Evolutionary conservation across 2,329 filamentous ascomycete genomes (phyloP), one percentile per base, ranked within the genome.

Genomic region (Amphichorda felina): DNA sequence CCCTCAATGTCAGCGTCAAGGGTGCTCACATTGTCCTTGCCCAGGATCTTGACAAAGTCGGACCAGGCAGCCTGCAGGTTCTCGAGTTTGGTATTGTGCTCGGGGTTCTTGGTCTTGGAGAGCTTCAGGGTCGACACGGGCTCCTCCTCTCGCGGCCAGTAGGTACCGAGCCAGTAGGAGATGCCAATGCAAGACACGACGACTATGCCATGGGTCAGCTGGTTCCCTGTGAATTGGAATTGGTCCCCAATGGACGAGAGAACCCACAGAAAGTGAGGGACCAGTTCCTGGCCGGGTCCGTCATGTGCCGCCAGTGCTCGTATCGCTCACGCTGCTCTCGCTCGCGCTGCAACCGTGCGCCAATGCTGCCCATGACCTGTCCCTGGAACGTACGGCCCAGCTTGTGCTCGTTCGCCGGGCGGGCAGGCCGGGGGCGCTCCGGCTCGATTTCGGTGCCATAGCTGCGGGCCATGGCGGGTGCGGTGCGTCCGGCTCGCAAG

Each of bases 21-120:
- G 11, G 77, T 82, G 54, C 71, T 78, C 38, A 82, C 75, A 45
- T 80, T 67, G 11, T 78, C 73, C 50, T 69, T 64, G 43, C 78
- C 78, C 4, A 82, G 67, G 33, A 82, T 67, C 37, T 64, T 66
- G 37, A 68, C 68, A 41, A 82, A 79, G 55, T 82, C 77, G n/a
- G 72, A 60, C 78, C 78, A 82, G 4, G 77, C 74, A 18, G 78
- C 74, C 57, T 80, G 72, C 48, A 82, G 68, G 49, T 81, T 79
- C 45, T 72, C 64, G 39, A 72, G 66, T 42, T 68, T 68, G 36
- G 65, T 65, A 46, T 78, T 72, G 55, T 79, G 72, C 45, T 57
- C 58, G 8, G 70, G 70, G n/a, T 66, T 51, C 19, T 48, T 60
- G 9, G 66, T 61, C 35, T 66, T 62, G 40, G 54, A 53, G 7